phyloP scores from a whole-genome alignment of 139 green algal genomes.

The Mesotaenium endlicherianum region DNA sequence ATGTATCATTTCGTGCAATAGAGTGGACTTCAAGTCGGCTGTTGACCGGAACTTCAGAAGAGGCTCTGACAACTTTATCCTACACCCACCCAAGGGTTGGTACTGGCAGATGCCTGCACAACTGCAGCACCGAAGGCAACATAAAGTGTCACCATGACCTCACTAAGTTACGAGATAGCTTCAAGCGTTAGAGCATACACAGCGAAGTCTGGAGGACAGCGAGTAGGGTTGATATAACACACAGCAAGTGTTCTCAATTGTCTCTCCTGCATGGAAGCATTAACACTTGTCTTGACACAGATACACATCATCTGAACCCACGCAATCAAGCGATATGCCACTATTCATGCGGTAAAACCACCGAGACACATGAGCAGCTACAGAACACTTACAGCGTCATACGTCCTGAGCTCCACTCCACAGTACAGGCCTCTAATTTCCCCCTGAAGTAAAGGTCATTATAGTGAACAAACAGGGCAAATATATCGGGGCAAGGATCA shows the following conservation, averaged over 20 bases:
- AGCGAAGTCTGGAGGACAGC: background rate
- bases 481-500: conserved; percentile 62
- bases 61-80: conserved; percentile 73
- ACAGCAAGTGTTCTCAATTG: no score
- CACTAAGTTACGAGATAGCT: background rate
- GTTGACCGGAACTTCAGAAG: conserved; percentile 74
- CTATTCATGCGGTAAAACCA: background rate
- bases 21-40: conserved; percentile 72
- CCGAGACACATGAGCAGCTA: background rate
- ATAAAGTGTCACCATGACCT: no score
- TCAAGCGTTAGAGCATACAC: no score
- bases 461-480: conserved; percentile 71
- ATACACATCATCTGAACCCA: background rate
- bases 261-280: no score
- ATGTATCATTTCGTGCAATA: conserved; percentile 88
- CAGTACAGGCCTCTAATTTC: conserved; percentile 60
- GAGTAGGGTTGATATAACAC: background rate
- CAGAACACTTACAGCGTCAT: conserved; percentile 73
- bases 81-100: conserved; percentile 57
- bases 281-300: no score
- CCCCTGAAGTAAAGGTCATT: conserved; percentile 72
- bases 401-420: conserved; percentile 72
- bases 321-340: background rate
- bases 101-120: conserved; percentile 17
- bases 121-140: background rate